Base-by-base conservation (phyloP, 305 asterid genomes). In the Ajuga reptans region DNA sequence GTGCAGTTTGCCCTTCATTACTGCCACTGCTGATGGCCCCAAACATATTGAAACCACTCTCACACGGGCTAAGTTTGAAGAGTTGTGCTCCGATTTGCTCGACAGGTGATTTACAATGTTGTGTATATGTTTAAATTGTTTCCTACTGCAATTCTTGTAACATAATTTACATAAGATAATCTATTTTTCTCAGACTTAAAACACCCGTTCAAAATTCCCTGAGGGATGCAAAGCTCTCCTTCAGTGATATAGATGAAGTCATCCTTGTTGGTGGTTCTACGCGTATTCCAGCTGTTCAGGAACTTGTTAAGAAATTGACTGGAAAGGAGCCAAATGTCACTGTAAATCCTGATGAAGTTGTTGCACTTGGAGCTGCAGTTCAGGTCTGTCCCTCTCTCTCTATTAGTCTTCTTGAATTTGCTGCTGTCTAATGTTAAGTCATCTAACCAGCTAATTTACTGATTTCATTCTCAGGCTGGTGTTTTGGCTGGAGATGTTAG, bases 281-380 rank as follows among this genome's bases (percentile, higher is more conserved):
- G 1, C 95, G 98, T 75, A 91, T 89, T 64, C 98, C 98, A 18
- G 95, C 98, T 65, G 98, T 91, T 61, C 96, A 89, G 86, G 92
- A 86, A 66, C 89, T 91, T 70, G 96, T 92, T 56, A 86, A 85
- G 83, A 89, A 84, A 76, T 4, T 92, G 84, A 92, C 96, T 0
- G 96, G 96, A 61, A 92, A 92, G 80, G 98, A 87, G 69, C 96
- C 98, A 51, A 92, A 92, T 74, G 98, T 92, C 34, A 84, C 96
- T 9, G 96, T 92, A 46, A 92, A 92, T 70, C 98, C 98, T 9
- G 98, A 92, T 78, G 98, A 92, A 83, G 98, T 92, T 55, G 98
- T 92, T 75, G 98, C 98, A 65, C 96, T 92, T 59, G 98, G 98
- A 73, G 98, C 96, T 72, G 98, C 98, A n/a, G 98, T 91, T 77